Evolutionary conservation across 495 filamentous ascomycete genomes (phyloP), one percentile per base, ranked within the genome.

Genomic region (Sporormia fimetaria): DNA sequence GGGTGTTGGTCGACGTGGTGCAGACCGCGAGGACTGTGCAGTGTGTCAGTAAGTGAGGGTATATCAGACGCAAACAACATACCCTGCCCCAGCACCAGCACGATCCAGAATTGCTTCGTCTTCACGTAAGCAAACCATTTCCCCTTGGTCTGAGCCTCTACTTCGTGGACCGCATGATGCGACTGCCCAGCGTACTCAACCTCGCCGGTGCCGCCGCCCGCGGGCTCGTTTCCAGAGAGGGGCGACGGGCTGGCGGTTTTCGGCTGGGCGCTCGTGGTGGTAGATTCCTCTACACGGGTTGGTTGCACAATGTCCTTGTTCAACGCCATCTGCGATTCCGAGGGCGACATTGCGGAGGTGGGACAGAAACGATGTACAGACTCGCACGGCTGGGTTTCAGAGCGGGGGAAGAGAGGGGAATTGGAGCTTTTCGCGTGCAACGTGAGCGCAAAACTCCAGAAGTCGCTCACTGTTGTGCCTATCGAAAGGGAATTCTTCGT

Each of bases 1-100:
- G 83, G 29, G 88, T 95, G 59, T 87, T 90, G 14, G 84, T 90
- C 11, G 73, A 73, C 3, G 86, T 94, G 62, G 92, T 86, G 64
- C 83, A 82, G 44, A 96, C 75, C 5, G 87, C 72, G 14, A 95
- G 76, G 24, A 86, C 81, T 83, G 24, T 20, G n/a, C 6, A n/a
- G n/a, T n/a, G n/a, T n/a, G n/a, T n/a, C n/a, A n/a, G n/a, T n/a
- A 23, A 22, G 30, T 14, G 5, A 6, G n/a, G 0, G 17, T 21
- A 20, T 12, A 30, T 47, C 37, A 51, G 34, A 33, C 4, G 8
- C 28, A 26, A 10, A 37, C 20, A 12, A 27, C 22, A 2, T 12
- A 52, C 32, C 40, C 23, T 62, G 81, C 67, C 87, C 90, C 41
- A 98, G 65, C 15, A 73, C 14, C 52, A 98, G 63, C 27, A 87